phyloP scores from a whole-genome alignment of 2,329 filamentous ascomycete species.

The Cladosporium austrohemisphaericum region DNA sequence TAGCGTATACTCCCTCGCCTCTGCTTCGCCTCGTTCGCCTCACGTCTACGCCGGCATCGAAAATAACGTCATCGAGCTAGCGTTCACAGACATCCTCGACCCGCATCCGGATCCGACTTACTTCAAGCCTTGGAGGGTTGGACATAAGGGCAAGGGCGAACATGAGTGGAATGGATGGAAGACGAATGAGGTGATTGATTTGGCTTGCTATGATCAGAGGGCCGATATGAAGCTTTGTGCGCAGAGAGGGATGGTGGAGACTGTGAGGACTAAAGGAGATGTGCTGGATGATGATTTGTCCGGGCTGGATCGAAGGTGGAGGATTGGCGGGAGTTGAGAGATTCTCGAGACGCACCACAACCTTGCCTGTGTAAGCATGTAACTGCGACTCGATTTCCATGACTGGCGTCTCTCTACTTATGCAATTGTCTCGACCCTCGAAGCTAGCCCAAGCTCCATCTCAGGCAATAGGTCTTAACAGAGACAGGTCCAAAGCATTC shows the following conservation, averaged over 20 bases:
- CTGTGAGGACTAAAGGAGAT: background rate
- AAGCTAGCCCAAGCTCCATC: no score
- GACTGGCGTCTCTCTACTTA: no score
- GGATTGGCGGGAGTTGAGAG: constrained; percentile 13
- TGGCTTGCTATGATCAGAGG: constrained; percentile 7
- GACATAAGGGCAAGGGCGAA: background rate
- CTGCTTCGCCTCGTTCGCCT: constrained; percentile 42
- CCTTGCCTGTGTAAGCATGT: no score
- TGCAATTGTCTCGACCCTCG: no score
- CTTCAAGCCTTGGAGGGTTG: constrained; percentile 19
- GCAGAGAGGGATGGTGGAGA: constrained; percentile 6
- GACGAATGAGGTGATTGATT: constrained; percentile 11
- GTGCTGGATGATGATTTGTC: background rate
- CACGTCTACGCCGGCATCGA: constrained; percentile 49
- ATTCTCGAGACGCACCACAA: no score
- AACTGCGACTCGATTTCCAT: no score
- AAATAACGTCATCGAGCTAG: constrained; percentile 42
- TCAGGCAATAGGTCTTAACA: no score
- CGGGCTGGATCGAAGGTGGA: constrained; percentile 9
- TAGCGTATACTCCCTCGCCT: constrained; percentile 45
- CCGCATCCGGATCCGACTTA: constrained; percentile 40
- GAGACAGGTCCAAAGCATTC: no score
- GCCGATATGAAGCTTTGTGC: constrained; percentile 8
- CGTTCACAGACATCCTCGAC: constrained; percentile 43
- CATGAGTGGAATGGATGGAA: constrained; percentile 14